Evolutionary conservation across 1,284 basidiomycete species (phyloP).

Genomic region (Cryptococcus depauperatus): DNA sequence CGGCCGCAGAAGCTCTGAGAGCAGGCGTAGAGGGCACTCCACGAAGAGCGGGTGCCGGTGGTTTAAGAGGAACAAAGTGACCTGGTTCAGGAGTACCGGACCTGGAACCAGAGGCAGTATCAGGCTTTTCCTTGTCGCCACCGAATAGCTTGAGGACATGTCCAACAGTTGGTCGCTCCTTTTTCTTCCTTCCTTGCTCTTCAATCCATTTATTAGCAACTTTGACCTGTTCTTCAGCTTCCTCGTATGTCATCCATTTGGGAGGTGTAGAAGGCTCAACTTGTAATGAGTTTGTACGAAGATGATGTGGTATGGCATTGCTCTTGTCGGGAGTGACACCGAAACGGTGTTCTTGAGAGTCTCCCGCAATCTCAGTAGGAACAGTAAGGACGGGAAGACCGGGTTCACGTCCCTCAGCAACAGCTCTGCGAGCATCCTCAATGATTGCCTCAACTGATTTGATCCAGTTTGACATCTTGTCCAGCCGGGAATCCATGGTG

Average conservation of each 20-base stretch:
- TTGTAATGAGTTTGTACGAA: conserved; percentile 25
- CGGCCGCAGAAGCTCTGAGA: conserved; percentile 19
- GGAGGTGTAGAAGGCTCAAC: conserved; percentile 35
- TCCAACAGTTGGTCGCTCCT: conserved; percentile 30
- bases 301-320: conserved; percentile 19
- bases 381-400: conserved; percentile 20
- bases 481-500: conserved; percentile 30
- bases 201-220: conserved; percentile 19
- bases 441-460: conserved; percentile 41
- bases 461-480: conserved; percentile 40
- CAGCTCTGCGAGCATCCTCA: conserved; percentile 37
- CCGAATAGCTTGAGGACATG: conserved; percentile 30
- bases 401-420: conserved; percentile 34
- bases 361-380: conserved; percentile 1
- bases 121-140: conserved; percentile 18
- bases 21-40: conserved; percentile 32
- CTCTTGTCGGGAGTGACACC: conserved; percentile 26
- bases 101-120: conserved; percentile 10
- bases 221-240: conserved; percentile 27
- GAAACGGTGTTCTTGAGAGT: conserved; percentile 13
- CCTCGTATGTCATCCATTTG: conserved; percentile 31
- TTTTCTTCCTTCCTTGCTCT: conserved; percentile 21
- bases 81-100: conserved; percentile 25
- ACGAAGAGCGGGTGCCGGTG: conserved; percentile 20
- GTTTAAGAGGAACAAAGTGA: conserved; percentile 25